Conservation (phyloP, 1,284 basidiomycete species). For the Cystobasidiaceae sp. region DNA sequence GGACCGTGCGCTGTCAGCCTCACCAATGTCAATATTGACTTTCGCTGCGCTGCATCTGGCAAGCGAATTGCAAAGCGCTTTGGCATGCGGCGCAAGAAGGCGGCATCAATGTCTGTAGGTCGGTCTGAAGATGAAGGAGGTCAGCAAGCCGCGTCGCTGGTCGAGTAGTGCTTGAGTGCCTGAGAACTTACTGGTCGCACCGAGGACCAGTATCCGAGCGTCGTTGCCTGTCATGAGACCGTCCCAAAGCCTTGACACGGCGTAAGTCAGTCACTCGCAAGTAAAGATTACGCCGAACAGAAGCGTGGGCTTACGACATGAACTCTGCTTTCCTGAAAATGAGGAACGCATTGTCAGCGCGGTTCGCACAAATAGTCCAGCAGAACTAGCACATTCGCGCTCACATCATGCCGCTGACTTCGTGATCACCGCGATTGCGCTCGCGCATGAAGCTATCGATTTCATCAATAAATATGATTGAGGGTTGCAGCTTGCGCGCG, state of each 20-base stretch:
- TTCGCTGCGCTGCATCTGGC: slow-evolving; percentile 73
- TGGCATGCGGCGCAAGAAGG: slow-evolving; percentile 63
- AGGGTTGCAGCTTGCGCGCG: slow-evolving; percentile 67
- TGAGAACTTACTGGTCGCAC: slow-evolving; percentile 50
- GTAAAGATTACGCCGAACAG: not conserved
- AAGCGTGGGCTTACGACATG: slow-evolving; percentile 70
- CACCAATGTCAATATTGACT: slow-evolving; percentile 83
- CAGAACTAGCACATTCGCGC: not conserved
- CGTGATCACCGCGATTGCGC: slow-evolving; percentile 80
- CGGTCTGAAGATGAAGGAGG: slow-evolving; percentile 88
- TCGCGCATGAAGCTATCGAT: slow-evolving; percentile 87
- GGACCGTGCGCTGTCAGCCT: slow-evolving; percentile 38
- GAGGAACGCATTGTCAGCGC: not conserved
- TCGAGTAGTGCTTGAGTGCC: slow-evolving; percentile 67
- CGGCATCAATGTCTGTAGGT: slow-evolving; percentile 90
- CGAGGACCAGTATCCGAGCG: slow-evolving; percentile 79
- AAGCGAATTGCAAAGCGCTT: slow-evolving; percentile 89
- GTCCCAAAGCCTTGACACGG: slow-evolving; percentile 74
- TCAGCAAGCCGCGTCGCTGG: slow-evolving; percentile 60
- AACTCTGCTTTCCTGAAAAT: slow-evolving; percentile 77
- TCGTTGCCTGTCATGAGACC: slow-evolving; percentile 75
- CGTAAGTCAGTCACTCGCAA: not conserved
- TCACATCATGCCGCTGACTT: slow-evolving; percentile 93
- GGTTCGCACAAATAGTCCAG: not conserved
- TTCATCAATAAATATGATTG: slow-evolving; percentile 76